Evolutionary conservation across 805 yeast genomes (phyloP), one percentile per base, ranked within the genome.

Genomic region (Clavispora asparagi): DNA sequence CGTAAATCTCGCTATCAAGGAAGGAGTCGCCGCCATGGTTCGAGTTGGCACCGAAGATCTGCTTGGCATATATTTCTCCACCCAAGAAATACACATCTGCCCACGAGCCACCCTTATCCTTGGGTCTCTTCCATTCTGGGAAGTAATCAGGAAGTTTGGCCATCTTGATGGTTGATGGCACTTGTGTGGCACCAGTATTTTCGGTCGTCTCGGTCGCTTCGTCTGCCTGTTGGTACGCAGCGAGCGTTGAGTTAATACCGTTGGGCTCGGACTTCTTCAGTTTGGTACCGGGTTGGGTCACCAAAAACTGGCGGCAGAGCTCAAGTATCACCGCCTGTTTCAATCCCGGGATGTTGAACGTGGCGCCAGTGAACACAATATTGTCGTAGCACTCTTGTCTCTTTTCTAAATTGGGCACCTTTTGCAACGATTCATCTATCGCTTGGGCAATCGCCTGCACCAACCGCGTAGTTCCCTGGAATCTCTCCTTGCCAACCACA

Each of bases 401-500:
- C 60, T 81, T 83, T 50, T 77, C 77, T 16, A 84, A 67, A 56
- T 87, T 92, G 30, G 80, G 83, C 14, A 92, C 73, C 45, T 72
- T 71, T n/a, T 63, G 57, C 43, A 88, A 64, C 0, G 81, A 70
- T 27, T 68, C 64, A 41, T 79, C 80, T 1, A 87, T 74, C 2
- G 77, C 75, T 16, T 66, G 68, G 4, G 85, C 75, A 17, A 92
- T 73, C 19, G 61, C 59, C 5, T 66, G 70, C 30, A 92, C 74
- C 44, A 92, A 73, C 19, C 67, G 72, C 40, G 77, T 81, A 32
- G 85, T 71, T 1, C 97, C 98, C 61, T 79, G 83, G 65, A 92
- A 92, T 56, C 98, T 75, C 68, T 90, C 96, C 49, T 83, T 86
- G 2, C 98, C 98, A n/a, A 92, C 81, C 7, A 70, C 70, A n/a